Percentiles rank a stretch among this genome's conserved stretches.
Evolutionary conservation across 805 yeast genomes (phyloP).

Genomic region (Kluyveromyces siamensis): DNA sequence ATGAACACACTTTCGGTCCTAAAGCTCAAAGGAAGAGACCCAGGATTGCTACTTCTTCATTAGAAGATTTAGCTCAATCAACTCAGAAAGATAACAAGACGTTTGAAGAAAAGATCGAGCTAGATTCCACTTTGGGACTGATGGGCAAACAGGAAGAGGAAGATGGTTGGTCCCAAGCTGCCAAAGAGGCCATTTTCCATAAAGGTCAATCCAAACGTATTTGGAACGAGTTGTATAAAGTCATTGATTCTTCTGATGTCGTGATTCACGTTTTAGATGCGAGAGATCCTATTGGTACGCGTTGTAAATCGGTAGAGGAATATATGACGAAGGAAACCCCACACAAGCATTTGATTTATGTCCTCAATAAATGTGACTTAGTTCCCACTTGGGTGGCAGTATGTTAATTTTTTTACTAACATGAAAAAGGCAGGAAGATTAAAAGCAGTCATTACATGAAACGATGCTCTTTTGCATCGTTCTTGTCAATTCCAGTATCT

Average conservation of each 20-base stretch:
- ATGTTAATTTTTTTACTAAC: conserved; percentile 39
- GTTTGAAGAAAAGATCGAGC: conserved; percentile 68
- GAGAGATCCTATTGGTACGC: conserved; percentile 93
- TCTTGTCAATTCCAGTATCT: conserved; percentile 4
- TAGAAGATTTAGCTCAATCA: conserved; percentile 64
- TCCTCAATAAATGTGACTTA: conserved; percentile 93
- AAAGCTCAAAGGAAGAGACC: conserved; percentile 91
- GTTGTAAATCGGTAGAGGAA: conserved; percentile 89
- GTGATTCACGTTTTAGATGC: conserved; percentile 96
- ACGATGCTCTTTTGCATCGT: too few relatives aligned
- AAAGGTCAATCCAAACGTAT: conserved; percentile 98
- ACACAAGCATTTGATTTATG: conserved; percentile 91
- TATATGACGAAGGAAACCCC: conserved; percentile 90
- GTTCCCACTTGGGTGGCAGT: conserved; percentile 99
- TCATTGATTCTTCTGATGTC: conserved; percentile 94
- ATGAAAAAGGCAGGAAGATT: background rate
- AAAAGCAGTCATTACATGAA: background rate
- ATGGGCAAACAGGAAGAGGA: conserved; percentile 59
- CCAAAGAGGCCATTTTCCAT: conserved; percentile 90
- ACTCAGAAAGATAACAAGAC: conserved; percentile 49
- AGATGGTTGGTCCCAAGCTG: conserved; percentile 82
- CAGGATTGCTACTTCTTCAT: conserved; percentile 61
- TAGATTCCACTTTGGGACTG: conserved; percentile 66
- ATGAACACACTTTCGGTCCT: conserved; percentile 80
- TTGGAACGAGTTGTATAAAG: conserved; percentile 96